Percentiles rank a stretch among this genome's conserved stretches.
These are phyloP conservation scores for Kingdonia uniflora DNA, from an alignment of 164 flowering plant species.

Conservation along the genomic window DNA sequence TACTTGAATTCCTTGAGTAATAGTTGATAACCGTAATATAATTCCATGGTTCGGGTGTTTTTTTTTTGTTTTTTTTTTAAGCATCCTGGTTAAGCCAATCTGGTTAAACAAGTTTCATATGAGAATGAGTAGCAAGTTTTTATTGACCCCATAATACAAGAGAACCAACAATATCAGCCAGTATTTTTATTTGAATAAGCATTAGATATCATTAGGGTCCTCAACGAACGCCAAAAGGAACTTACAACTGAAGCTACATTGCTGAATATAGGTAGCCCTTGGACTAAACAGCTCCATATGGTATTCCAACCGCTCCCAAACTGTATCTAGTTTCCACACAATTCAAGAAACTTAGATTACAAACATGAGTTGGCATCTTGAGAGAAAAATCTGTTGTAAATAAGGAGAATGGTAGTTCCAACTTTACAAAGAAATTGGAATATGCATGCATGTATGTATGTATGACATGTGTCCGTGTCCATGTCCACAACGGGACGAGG, in stretches of 20 bases:
- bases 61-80: too few species aligned
- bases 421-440: too few species aligned
- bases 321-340: constrained; percentile 31
- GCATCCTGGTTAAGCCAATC: too few species aligned
- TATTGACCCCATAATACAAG: background rate
- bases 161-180: background rate
- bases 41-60: too few species aligned
- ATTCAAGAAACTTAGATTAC: constrained; percentile 1
- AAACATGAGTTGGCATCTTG: too few species aligned
- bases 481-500: too few species aligned
- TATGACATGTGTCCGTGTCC: too few species aligned
- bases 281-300: constrained; percentile 72
- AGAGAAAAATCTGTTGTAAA: too few species aligned
- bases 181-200: background rate
- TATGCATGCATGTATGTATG: too few species aligned
- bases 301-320: constrained; percentile 50
- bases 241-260: constrained; percentile 64
- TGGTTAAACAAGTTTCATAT: background rate
- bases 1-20: too few species aligned
- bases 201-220: background rate
- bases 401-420: too few species aligned
- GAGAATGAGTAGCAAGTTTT: background rate
- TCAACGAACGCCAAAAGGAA: constrained; percentile 7
- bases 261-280: constrained; percentile 65
- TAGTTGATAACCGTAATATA: too few species aligned